Evolutionary conservation across 345 rosid species (phyloP), one percentile per base, ranked within the genome.

Genomic region (Rhizophora apiculata): DNA sequence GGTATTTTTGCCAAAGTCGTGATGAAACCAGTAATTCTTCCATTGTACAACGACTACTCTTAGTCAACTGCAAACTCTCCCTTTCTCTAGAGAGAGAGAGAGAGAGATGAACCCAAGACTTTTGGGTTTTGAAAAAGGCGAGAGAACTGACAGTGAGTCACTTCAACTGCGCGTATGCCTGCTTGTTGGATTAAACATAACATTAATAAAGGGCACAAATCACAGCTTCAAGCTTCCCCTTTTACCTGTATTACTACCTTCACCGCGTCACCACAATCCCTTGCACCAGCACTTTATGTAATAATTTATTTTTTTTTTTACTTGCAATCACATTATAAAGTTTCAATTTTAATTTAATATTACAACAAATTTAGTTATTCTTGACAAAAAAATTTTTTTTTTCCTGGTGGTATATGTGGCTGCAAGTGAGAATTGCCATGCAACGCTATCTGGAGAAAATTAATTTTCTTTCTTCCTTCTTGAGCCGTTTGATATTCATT

Each of bases 141-240:
- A 72, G 65, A 49, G 78, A 82, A 82, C 86, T 80, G 86, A 85
- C 76, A 80, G 88, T 77, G 63, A 84, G 82, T 87, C 88, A 80
- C 78, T 71, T 85, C 91, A 76, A 51, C 71, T 58, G 51, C 70
- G 60, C 74, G 26, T 10, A 24, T 24, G 15, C 19, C 20, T 10
- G 26, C 49, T 10, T 36, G 52, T 65, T 55, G n/a, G 58, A 60
- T 18, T 64, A 37, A 36, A 19, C 6, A 16, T 32, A n/a, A 6
- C 20, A 54, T 58, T 27, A 43, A 39, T 30, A 11, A 10, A 39
- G 56, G 56, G 18, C 36, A 55, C 72, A 78, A 18, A 24, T 37
- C 68, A 68, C 30, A 56, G 65, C 77, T 22, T 13, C 59, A 55
- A 72, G 62, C 16, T 73, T 1, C 58, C 65, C 66, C 67, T 70